Evolutionary conservation across 2,329 filamentous ascomycete genomes (phyloP), one percentile per base, ranked within the genome.

Genomic region (Penicillium expansum): DNA sequence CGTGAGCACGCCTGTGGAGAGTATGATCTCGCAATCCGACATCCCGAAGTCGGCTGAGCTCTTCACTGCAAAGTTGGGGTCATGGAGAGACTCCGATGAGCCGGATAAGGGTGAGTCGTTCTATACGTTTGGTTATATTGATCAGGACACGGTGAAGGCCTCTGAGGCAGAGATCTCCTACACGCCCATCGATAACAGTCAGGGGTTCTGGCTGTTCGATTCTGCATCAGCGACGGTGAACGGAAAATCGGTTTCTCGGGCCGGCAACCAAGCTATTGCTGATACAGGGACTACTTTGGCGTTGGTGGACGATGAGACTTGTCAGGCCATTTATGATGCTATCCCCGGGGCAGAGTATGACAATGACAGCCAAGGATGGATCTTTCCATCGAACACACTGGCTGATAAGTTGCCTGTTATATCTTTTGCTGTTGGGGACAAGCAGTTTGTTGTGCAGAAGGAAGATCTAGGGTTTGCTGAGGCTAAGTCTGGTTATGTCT

Each of bases 61-160:
- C 7, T 89, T 89, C 74, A 89, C 86, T 0, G 83, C 80, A 20
- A 85, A 85, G 55, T 79, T 89, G 44, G 85, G 85, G 61, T 80
- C 81, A 63, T 76, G 79, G 73, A 76, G 80, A 44, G 83, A 86
- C 65, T 66, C 69, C 37, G 65, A 76, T 56, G 75, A 77, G 48
- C 67, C 66, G 4, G 73, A 79, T 52, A 68, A 75, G 33, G 78
- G 80, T 39, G 72, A 79, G 58, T 84, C 72, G 0, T 91, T 89
- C 76, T 91, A 88, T 75, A 90, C 88, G 1, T 90, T 91, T 62
- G 88, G 88, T 20, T 88, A 79, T 71, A 87, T 91, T 66, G 87
- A 90, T 65, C 68, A 86, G 61, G 80, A 82, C n/a, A 80, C 83
- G 0, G 77, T 89, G 47, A 79, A 76, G 53, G 76, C 78, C 4